These are phyloP conservation scores for Sporothrix sp. DNA, from an alignment of 2,329 filamentous ascomycete species.

Conservation along the genomic window DNA sequence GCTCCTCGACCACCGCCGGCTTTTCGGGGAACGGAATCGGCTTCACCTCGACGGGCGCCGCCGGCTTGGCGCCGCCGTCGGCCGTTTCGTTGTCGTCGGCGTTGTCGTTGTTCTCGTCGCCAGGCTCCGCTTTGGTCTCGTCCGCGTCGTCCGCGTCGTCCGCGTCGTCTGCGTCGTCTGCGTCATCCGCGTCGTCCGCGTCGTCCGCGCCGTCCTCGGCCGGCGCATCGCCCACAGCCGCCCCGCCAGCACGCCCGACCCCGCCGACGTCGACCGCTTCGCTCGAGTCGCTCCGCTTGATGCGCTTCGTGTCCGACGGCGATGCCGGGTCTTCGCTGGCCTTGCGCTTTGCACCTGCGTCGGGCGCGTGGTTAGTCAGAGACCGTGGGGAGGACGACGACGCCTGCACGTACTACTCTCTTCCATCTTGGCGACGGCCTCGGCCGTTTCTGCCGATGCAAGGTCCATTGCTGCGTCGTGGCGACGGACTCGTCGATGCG, in stretches of 20 bases:
- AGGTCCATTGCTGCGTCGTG: too few species aligned
- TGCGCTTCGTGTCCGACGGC: slow-evolving; percentile 53
- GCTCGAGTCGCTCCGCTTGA: slow-evolving; percentile 42
- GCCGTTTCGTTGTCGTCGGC: background rate
- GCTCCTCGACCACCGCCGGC: slow-evolving; percentile 88
- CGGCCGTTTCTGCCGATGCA: background rate
- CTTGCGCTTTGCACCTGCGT: slow-evolving; percentile 58
- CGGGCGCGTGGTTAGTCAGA: background rate
- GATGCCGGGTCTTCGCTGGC: slow-evolving; percentile 56
- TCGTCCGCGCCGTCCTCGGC: background rate
- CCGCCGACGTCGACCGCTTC: slow-evolving; percentile 23
- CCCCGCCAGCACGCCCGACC: background rate
- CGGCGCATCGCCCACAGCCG: background rate
- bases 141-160: background rate
- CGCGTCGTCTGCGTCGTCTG: background rate
- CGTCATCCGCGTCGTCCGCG: background rate
- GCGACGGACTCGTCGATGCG: too few species aligned
- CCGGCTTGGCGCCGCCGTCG: background rate
- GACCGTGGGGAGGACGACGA: background rate
- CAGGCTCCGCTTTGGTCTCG: background rate
- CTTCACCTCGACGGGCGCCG: slow-evolving; percentile 31
- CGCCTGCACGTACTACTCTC: slow-evolving; percentile 18
- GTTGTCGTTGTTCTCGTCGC: background rate
- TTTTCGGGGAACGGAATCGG: slow-evolving; percentile 85
- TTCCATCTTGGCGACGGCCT: slow-evolving; percentile 21